phyloP scores from a whole-genome alignment of 2,329 filamentous ascomycete genomes.

The Colletotrichum godetiae region DNA sequence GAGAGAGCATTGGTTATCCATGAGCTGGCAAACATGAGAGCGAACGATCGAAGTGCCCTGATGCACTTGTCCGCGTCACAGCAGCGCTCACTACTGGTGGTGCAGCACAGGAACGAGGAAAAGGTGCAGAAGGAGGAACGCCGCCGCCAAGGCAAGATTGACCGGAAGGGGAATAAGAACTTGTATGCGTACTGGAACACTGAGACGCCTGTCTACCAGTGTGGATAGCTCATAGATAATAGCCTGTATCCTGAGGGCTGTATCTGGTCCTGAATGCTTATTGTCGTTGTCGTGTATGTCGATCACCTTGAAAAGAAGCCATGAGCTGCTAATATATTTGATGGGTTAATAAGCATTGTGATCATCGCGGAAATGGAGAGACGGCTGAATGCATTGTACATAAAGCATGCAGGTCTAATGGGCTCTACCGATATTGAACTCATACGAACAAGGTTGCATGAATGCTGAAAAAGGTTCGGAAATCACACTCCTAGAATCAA shows the following conservation, averaged over 20 bases:
- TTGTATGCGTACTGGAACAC: slow-evolving; percentile 39
- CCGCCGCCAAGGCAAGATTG: slow-evolving; percentile 35
- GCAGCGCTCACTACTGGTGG: slow-evolving; percentile 42
- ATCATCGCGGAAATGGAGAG: too few species aligned
- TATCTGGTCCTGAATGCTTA: too few species aligned
- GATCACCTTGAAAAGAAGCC: not conserved
- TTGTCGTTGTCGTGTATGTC: not conserved
- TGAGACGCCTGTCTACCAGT: slow-evolving; percentile 35
- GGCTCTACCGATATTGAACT: not conserved
- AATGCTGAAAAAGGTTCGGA: not conserved
- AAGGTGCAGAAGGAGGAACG: slow-evolving; percentile 37
- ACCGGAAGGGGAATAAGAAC: slow-evolving; percentile 40
- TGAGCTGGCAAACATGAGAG: slow-evolving; percentile 41
- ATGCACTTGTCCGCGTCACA: slow-evolving; percentile 43
- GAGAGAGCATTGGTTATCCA: slow-evolving; percentile 24
- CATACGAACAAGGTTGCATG: not conserved
- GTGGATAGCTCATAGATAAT: slow-evolving; percentile 5
- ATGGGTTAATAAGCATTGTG: too few species aligned
- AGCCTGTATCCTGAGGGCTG: rapidly evolving
- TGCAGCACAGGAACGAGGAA: slow-evolving; percentile 43
- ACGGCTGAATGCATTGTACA: too few species aligned
- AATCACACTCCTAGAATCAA: not conserved
- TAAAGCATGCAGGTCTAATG: too few species aligned
- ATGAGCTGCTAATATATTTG: not conserved
- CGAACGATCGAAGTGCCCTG: slow-evolving; percentile 40